Base-by-base conservation (phyloP, 148 eudicot species). In the Euryodendron excelsum region DNA sequence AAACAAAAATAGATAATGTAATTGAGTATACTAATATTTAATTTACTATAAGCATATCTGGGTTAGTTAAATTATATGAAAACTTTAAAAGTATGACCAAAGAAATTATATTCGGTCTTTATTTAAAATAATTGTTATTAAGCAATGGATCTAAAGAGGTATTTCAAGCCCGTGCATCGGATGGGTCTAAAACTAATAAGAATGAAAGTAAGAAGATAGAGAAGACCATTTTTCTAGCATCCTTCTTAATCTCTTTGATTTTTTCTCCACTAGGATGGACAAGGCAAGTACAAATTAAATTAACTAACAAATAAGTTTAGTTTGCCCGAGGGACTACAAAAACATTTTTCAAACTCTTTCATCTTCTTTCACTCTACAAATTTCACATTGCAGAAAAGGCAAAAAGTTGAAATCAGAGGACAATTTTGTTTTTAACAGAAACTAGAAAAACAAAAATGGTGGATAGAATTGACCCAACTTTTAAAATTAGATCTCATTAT, bases 401-500 rank as follows among this genome's bases (percentile, higher is more conserved):
- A 27, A 59, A 23, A 37, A 37, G 39, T 74, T 36, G 33, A 58
- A 12, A 58, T 23, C 15, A 5, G 11, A 56, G 15, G 34, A 56
- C 3, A 58, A 62, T 61, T 34, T 48, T 39, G 27, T 36, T 31
- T 18, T 36, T 41, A 48, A 45, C 27, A 31, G 23, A 79, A 72
- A 72, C 37, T 5, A 48, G 72, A 63, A 15, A 52, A 65, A 48
- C 11, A 39, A 65, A 21, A 23, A 39, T 13, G 13, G 44, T 7
- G 20, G 20, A 61, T 4, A 75, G 20, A 33, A 65, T 15, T 50
- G n/a, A 53, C 5, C 41, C 75, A 39, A 47, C 50, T 1, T 4
- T 14, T 44, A 50, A 39, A 72, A 61, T 72, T 70, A 30, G 48
- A 66, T 59, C 33, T 21, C 20, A 81, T 14, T 82, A 82, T 93